Evolutionary conservation across 1,284 basidiomycete genomes (phyloP), one percentile per base, ranked within the genome.

Genomic region (Malassezia sympodialis): DNA sequence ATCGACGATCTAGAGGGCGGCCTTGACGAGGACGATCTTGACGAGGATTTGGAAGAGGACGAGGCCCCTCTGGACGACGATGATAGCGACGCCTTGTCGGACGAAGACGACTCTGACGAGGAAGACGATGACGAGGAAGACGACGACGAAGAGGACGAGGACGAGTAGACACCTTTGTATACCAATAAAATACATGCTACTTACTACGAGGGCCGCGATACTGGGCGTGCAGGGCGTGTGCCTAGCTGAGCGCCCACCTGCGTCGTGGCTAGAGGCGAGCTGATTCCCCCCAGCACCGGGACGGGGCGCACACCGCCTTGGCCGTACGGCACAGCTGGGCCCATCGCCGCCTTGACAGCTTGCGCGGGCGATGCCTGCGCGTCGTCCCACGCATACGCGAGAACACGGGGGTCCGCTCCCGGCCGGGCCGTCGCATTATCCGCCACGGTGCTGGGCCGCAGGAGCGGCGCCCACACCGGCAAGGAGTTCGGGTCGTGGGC

Each of bases 91-190:
- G 31, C 17, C 17, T 26, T 23, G 15, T 14, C 31, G 12, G 43
- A 57, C 37, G 49, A 51, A 21, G 49, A 51, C 19, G 55, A 57
- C 4, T 35, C 49, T 24, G 55, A 56, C 35, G 43, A 56, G n/a
- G 49, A 37, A 11, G 40, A 41, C 15, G 49, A 51, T 19, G 55
- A 32, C 32, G n/a, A 15, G 27, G 56, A 61, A 4, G 58, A 58
- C 49, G 60, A 63, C 8, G 60, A 64, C 12, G 65, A 62, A 24
- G 60, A 60, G 8, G 59, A 59, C 14, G 58, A 60, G 40, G 32
- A 49, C 11, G 39, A 44, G 27, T 45, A 40, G 34, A 31, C 26
- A 23, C 27, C 35, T 40, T 34, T 46, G 44, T 43, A 42, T 50
- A 50, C 49, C 49, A 49, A 26, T 27, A 31, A 34, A 39, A 49